Conservation (phyloP, 306 rosid species). For the Citrullus colocynthis region DNA sequence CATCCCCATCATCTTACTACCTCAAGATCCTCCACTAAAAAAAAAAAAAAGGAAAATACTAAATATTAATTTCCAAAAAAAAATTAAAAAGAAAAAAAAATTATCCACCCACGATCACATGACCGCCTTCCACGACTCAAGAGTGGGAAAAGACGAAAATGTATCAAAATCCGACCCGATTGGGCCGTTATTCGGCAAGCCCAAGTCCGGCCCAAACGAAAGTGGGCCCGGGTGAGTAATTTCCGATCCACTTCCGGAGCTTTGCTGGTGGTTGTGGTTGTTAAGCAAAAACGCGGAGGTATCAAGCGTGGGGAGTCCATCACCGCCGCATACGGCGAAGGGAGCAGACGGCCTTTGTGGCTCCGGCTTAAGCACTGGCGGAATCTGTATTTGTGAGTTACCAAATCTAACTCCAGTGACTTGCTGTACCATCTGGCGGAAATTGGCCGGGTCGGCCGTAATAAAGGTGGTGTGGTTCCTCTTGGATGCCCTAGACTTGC, state of each 20-base stretch:
- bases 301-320: slow-evolving; percentile 65
- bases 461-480: slow-evolving; percentile 73
- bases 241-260: slow-evolving; percentile 5
- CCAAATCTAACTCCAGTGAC: slow-evolving; percentile 61
- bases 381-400: slow-evolving; percentile 15
- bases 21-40: not conserved
- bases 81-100: too few species aligned
- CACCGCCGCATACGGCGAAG: slow-evolving; percentile 13
- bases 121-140: slow-evolving; percentile 81
- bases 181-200: slow-evolving; percentile 6
- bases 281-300: slow-evolving; percentile 68
- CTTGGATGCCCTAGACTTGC: slow-evolving; percentile 82
- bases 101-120: slow-evolving; percentile 18
- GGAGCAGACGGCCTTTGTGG: slow-evolving; percentile 39
- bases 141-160: slow-evolving; percentile 63
- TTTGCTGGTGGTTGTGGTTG: slow-evolving; percentile 27
- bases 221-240: slow-evolving; percentile 20
- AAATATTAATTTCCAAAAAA: slow-evolving; percentile 2
- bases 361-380: slow-evolving; percentile 63
- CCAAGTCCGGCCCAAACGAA: slow-evolving; percentile 6
- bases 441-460: slow-evolving; percentile 78
- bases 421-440: slow-evolving; percentile 93
- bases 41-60: not conserved
- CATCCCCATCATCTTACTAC: not conserved
- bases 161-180: slow-evolving; percentile 53